Evolutionary conservation across 768 basidiomycete genomes (phyloP).

Genomic region (Hericium alpestre): DNA sequence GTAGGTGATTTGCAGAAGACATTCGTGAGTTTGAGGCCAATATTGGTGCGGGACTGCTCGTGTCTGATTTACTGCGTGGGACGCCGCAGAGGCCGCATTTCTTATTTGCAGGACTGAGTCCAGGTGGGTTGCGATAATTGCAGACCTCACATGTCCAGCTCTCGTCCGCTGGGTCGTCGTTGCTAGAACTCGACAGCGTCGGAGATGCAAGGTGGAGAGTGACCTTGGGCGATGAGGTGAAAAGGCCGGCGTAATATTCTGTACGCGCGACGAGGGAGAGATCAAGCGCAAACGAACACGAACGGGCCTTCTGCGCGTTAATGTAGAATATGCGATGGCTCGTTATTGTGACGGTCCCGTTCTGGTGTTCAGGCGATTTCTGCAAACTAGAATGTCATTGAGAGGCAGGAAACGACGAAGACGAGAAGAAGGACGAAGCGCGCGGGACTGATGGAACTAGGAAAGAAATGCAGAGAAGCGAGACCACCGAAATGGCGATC

Average conservation of each 20-base stretch:
- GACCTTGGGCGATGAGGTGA: constrained; percentile 83
- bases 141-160: constrained; percentile 89
- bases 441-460: too few species aligned
- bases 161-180: constrained; percentile 25
- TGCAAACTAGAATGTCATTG: constrained; percentile 47
- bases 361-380: constrained; percentile 73
- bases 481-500: too few species aligned
- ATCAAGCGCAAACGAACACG: constrained; percentile 57
- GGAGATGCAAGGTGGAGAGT: constrained; percentile 49
- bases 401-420: constrained; percentile 4
- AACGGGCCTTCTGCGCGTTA: constrained; percentile 36
- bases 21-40: constrained; percentile 13
- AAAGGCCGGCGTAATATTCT: constrained; percentile 82
- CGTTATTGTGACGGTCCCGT: constrained; percentile 62
- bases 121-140: constrained; percentile 70
- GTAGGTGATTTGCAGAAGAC: constrained; percentile 24
- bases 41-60: constrained; percentile 13
- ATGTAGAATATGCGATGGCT: constrained; percentile 83
- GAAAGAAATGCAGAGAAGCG: too few species aligned
- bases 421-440: background rate
- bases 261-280: constrained; percentile 62
- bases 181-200: constrained; percentile 14
- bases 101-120: constrained; percentile 56
- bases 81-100: constrained; percentile 79
- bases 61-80: constrained; percentile 34